Conservation (phyloP, 2,329 filamentous ascomycete species). For the Exserohilum turcica region DNA sequence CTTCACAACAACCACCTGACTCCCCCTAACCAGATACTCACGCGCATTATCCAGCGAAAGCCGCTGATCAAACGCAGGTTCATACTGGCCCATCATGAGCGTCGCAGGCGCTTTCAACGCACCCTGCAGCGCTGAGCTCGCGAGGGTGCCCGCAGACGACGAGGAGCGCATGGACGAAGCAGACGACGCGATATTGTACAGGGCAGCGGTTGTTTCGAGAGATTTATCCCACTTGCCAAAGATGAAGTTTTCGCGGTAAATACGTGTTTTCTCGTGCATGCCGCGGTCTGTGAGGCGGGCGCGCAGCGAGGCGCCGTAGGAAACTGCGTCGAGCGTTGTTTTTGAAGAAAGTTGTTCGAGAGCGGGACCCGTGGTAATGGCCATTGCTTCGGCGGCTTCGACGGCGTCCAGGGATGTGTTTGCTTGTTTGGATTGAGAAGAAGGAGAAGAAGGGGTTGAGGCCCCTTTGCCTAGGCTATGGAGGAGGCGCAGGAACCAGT, state of each 20-base stretch:
- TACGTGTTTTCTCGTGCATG: constrained; percentile 57
- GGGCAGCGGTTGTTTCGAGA: constrained; percentile 54
- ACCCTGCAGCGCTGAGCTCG: constrained; percentile 54
- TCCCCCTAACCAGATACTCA: constrained; percentile 57
- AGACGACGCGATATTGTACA: constrained; percentile 50
- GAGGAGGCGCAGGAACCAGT: constrained; percentile 52
- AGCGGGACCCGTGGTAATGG: constrained; percentile 59
- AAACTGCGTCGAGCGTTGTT: constrained; percentile 18
- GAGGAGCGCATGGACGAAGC: constrained; percentile 14
- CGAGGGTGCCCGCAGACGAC: constrained; percentile 36
- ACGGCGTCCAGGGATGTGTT: constrained; percentile 14
- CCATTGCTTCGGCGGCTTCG: constrained; percentile 55
- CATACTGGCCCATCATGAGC: constrained; percentile 59
- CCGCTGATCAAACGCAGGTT: constrained; percentile 56
- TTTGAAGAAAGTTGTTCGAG: constrained; percentile 47
- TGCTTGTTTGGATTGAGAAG: too few relatives aligned
- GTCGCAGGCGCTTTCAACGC: constrained; percentile 59
- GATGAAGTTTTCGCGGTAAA: constrained; percentile 60
- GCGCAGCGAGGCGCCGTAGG: constrained; percentile 50
- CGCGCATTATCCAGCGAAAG: constrained; percentile 59
- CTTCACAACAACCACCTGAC: constrained; percentile 58
- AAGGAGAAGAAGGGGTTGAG: constrained; percentile 4
- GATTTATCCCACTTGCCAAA: constrained; percentile 57
- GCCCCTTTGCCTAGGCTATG: constrained; percentile 49
- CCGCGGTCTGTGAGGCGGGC: constrained; percentile 50